Evolutionary conservation across 441 rosid species (phyloP).

Genomic region (Melianthus villosus): DNA sequence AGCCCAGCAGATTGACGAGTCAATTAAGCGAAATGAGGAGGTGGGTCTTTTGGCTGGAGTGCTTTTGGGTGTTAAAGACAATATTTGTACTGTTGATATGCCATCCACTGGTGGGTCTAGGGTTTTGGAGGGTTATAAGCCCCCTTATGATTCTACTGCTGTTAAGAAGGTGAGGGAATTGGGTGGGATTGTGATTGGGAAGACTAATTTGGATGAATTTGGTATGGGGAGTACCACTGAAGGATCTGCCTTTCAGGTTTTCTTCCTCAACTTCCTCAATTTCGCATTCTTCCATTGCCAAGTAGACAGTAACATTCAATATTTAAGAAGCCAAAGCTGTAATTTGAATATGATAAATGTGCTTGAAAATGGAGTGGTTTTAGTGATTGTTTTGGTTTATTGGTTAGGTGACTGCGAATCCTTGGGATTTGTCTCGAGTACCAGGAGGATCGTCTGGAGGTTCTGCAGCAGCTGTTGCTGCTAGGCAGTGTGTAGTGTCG

Average conservation of each 20-base stretch:
- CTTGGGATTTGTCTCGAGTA: constrained; percentile 79
- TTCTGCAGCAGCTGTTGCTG: constrained; percentile 86
- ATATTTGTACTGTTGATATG: constrained; percentile 75
- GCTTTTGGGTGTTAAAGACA: constrained; percentile 65
- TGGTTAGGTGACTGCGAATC: constrained; percentile 68
- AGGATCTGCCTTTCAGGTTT: constrained; percentile 72
- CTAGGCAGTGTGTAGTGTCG: constrained; percentile 71
- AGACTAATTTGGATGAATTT: constrained; percentile 87
- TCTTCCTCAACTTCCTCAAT: background rate
- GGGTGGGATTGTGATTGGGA: constrained; percentile 72
- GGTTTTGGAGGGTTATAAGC: constrained; percentile 45
- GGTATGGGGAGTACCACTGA: constrained; percentile 96
- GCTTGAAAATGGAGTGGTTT: constrained; percentile 20
- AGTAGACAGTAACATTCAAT: background rate
- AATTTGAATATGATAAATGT: background rate
- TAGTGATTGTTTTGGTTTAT: constrained; percentile 23
- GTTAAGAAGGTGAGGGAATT: constrained; percentile 44
- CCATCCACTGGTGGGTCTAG: constrained; percentile 82
- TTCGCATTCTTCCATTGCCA: background rate
- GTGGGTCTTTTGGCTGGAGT: constrained; percentile 75
- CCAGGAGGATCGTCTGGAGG: constrained; percentile 95
- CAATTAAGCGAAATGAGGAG: constrained; percentile 34
- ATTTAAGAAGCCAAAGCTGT: background rate
- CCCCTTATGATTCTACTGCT: constrained; percentile 72
- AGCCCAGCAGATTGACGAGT: constrained; percentile 38